Evolutionary conservation across 2,329 filamentous ascomycete genomes (phyloP).

Genomic region (Botrytis fabae): DNA sequence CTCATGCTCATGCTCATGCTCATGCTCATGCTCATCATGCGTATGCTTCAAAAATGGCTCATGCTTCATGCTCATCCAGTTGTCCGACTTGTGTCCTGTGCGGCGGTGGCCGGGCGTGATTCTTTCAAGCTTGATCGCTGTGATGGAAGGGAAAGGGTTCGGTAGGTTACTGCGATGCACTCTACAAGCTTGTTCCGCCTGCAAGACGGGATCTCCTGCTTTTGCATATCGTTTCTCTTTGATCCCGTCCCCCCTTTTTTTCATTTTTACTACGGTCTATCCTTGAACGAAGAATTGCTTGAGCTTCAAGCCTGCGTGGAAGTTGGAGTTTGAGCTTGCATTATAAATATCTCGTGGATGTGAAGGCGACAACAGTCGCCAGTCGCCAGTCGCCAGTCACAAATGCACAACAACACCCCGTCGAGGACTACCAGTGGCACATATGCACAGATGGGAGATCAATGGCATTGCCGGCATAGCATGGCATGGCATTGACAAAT

Average conservation of each 20-base stretch:
- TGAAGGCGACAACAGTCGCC: not conserved
- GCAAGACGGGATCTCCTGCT: slow-evolving; percentile 25
- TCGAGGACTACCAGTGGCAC: not conserved
- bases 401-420: not conserved
- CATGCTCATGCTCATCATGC: not conserved
- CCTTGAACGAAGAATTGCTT: not conserved
- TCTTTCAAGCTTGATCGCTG: slow-evolving; percentile 21
- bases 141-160: not conserved
- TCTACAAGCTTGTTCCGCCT: slow-evolving; percentile 12
- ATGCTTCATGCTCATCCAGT: slow-evolving; percentile 12
- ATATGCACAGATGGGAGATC: slow-evolving; percentile 4
- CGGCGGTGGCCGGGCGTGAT: slow-evolving; percentile 6
- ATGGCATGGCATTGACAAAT: not conserved
- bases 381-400: not conserved
- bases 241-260: not conserved
- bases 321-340: not conserved
- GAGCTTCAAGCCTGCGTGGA: not conserved
- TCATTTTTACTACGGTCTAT: not conserved
- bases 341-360: slow-evolving; percentile 1
- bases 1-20: not conserved
- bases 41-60: not conserved
- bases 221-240: slow-evolving; percentile 21
- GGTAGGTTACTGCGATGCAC: slow-evolving; percentile 19
- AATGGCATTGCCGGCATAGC: slow-evolving; percentile 1
- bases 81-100: slow-evolving; percentile 21